Evolutionary conservation across 495 filamentous ascomycete species (phyloP).

Genomic region (Thermothielavioides terrestris): DNA sequence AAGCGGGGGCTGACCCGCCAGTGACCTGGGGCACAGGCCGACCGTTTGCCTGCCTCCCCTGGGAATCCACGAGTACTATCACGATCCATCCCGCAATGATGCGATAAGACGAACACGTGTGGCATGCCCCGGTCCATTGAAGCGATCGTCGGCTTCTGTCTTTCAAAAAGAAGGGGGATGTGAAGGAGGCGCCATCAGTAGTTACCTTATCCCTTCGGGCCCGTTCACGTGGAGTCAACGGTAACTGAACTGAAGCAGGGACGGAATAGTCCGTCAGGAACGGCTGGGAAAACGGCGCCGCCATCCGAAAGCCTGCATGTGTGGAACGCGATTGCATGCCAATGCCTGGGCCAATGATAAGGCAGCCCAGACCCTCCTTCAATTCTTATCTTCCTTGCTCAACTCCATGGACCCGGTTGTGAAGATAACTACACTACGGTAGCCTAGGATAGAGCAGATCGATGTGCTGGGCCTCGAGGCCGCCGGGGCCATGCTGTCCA

Average conservation of each 20-base stretch:
- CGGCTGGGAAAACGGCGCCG: background rate
- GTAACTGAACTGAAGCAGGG: too few species aligned
- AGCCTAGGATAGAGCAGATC: too few species aligned
- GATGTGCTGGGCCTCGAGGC: too few species aligned
- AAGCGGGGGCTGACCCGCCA: conserved; percentile 20
- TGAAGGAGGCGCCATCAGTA: too few species aligned
- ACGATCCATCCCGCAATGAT: conserved; percentile 9
- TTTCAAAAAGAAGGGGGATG: background rate
- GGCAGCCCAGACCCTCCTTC: conserved; percentile 4
- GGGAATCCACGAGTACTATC: too few species aligned
- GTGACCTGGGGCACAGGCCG: conserved; percentile 14
- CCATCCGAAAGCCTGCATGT: background rate
- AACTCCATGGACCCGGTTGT: background rate
- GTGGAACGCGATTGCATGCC: conserved; percentile 2
- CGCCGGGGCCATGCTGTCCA: too few species aligned
- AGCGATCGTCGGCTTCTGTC: background rate
- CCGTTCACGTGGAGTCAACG: too few species aligned
- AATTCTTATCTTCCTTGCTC: conserved; percentile 21
- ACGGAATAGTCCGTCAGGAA: background rate
- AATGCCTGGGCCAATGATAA: conserved; percentile 16
- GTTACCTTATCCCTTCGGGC: too few species aligned
- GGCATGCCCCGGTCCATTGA: conserved; percentile 1
- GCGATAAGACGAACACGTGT: conserved; percentile 13
- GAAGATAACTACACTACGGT: too few species aligned
- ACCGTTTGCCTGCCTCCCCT: conserved; percentile 8